Percentiles rank a stretch among this genome's conserved stretches.
phyloP scores from a whole-genome alignment of 2,329 filamentous ascomycete genomes.

The Aureobasidium leucospermi region DNA sequence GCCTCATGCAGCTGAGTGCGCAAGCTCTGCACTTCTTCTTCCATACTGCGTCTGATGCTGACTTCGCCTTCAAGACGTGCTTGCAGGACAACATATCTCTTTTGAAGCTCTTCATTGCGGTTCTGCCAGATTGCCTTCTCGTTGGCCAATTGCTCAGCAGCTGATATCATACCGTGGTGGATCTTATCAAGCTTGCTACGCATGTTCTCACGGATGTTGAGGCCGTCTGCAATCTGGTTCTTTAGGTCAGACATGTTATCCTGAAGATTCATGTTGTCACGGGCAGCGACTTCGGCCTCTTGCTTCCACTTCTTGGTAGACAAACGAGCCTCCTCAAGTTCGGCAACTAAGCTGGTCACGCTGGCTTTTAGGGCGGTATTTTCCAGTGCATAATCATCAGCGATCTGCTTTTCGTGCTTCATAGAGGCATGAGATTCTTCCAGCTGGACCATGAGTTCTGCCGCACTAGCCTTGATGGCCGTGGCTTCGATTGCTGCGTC shows the following conservation, averaged over 20 bases:
- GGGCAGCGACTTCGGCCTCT: conserved; percentile 49
- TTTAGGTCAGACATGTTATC: conserved; percentile 66
- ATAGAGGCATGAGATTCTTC: conserved; percentile 1
- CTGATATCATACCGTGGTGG: conserved; percentile 77
- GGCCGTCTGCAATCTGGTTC: conserved; percentile 76
- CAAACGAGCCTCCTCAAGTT: conserved; percentile 56
- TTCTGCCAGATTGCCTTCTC: conserved; percentile 75
- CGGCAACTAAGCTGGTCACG: conserved; percentile 54
- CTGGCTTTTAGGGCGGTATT: conserved; percentile 45
- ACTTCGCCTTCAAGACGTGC: conserved; percentile 42
- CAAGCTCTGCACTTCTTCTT: conserved; percentile 38
- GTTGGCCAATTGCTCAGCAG: conserved; percentile 70
- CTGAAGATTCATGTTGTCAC: conserved; percentile 65
- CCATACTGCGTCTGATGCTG: conserved; percentile 37
- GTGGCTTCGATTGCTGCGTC: conserved; percentile 10
- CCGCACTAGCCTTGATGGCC: conserved; percentile 8
- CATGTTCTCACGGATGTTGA: conserved; percentile 76
- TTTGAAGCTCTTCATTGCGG: conserved; percentile 52
- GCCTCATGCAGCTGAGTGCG: conserved; percentile 17
- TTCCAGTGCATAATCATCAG: not conserved
- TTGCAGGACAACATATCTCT: conserved; percentile 48
- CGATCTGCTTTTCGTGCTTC: not conserved
- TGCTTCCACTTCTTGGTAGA: conserved; percentile 53
- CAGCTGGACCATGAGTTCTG: conserved; percentile 2
- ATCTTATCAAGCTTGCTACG: conserved; percentile 75